These are phyloP conservation scores for Naganishia randhawae DNA, from an alignment of 768 basidiomycete species.

Conservation along the genomic window DNA sequence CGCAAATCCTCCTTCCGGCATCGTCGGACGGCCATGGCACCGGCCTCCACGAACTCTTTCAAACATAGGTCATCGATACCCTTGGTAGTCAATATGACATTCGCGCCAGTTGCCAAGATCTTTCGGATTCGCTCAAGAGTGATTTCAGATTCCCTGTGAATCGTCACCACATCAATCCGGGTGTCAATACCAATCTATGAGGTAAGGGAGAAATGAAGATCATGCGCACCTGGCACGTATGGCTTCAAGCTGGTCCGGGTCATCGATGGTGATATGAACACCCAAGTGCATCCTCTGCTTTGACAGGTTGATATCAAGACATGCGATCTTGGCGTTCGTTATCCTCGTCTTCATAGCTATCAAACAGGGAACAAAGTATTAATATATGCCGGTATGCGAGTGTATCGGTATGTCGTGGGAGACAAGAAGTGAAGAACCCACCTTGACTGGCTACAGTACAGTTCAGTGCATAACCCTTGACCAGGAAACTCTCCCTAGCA, in stretches of 20 bases:
- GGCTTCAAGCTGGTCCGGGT: constrained; percentile 92
- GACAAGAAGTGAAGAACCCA: constrained; percentile 48
- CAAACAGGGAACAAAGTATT: constrained; percentile 2
- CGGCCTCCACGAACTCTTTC: constrained; percentile 98
- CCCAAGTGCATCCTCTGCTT: constrained; percentile 97
- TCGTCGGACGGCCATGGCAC: constrained; percentile 95
- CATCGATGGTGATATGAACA: constrained; percentile 92
- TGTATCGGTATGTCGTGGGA: background rate
- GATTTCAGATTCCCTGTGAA: constrained; percentile 76
- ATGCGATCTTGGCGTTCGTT: constrained; percentile 90
- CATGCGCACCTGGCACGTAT: constrained; percentile 60
- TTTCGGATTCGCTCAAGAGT: constrained; percentile 92
- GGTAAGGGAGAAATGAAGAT: background rate
- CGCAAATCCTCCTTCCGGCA: constrained; percentile 97
- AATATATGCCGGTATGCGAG: background rate
- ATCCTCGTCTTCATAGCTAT: constrained; percentile 97
- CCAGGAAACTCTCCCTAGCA: constrained; percentile 87
- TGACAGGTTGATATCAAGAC: constrained; percentile 94
- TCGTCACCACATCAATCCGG: constrained; percentile 42
- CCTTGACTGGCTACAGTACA: constrained; percentile 99
- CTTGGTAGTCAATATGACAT: constrained; percentile 94
- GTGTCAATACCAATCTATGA: no score
- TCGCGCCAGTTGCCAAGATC: constrained; percentile 91
- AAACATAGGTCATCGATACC: constrained; percentile 97
- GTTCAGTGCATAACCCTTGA: constrained; percentile 94